These are phyloP conservation scores for Exophiala sp. DNA, from an alignment of 2,329 filamentous ascomycete genomes.

Conservation along the genomic window DNA sequence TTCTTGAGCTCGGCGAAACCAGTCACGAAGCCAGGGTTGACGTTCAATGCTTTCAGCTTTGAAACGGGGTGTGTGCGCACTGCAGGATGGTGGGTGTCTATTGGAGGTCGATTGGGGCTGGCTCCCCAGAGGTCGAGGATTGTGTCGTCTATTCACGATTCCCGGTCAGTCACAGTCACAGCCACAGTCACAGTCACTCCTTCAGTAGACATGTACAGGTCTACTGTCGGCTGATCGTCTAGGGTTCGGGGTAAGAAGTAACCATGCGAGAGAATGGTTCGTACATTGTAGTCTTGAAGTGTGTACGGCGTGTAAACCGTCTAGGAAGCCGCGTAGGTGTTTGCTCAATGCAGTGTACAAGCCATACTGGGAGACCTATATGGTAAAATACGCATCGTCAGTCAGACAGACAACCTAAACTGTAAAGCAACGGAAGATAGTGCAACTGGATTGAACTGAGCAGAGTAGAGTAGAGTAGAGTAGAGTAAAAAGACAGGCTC, in stretches of 20 bases:
- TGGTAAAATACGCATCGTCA: neutral
- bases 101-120: constrained; percentile 25
- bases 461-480: too few relatives aligned
- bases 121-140: constrained; percentile 32
- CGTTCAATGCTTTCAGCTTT: constrained; percentile 24
- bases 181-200: too few relatives aligned
- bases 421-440: too few relatives aligned
- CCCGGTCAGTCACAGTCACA: too few relatives aligned
- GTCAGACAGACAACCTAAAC: too few relatives aligned
- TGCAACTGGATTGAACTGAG: too few relatives aligned
- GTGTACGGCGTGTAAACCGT: constrained; percentile 27
- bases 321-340: constrained; percentile 22
- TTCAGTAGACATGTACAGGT: too few relatives aligned
- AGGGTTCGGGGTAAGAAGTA: neutral
- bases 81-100: constrained; percentile 26
- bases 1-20: constrained; percentile 48
- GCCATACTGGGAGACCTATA: constrained; percentile 33
- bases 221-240: too few relatives aligned
- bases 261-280: neutral
- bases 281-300: constrained; percentile 34
- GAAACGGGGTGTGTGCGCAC: constrained; percentile 30
- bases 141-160: constrained; percentile 34
- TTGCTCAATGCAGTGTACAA: constrained; percentile 28
- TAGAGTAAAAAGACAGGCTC: too few relatives aligned
- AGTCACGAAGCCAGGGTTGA: constrained; percentile 38